These are phyloP conservation scores for Rhizoclosmatium globosum DNA, from an alignment of 192 early-diverging fungal genomes.

Conservation along the genomic window DNA sequence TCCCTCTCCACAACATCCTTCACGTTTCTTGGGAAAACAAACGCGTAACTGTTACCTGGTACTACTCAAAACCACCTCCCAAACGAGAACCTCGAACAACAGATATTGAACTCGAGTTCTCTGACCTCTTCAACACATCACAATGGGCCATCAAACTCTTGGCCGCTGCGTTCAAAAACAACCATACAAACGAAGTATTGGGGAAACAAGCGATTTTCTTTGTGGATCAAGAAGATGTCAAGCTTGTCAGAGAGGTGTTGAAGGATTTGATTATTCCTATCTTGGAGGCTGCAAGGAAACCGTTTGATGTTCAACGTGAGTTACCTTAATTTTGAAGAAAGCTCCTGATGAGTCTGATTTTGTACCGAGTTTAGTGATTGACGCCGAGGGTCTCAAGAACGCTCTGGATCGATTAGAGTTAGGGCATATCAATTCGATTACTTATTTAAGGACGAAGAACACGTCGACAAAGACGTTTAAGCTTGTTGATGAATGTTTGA, in stretches of 20 bases:
- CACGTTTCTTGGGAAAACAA: slow-evolving; percentile 32
- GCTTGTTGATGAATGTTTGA: slow-evolving; percentile 23
- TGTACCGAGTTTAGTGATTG: slow-evolving; percentile 11
- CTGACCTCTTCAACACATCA: slow-evolving; percentile 22
- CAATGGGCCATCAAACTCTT: slow-evolving; percentile 30
- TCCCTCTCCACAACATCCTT: slow-evolving; percentile 21
- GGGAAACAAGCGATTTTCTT: slow-evolving; percentile 33
- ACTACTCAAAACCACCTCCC: slow-evolving; percentile 1
- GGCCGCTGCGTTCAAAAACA: slow-evolving; percentile 10
- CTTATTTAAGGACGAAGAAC: slow-evolving; percentile 26
- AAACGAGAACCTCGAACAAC: slow-evolving; percentile 11
- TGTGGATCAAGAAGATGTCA: slow-evolving; percentile 25
- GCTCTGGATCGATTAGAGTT: slow-evolving; percentile 19
- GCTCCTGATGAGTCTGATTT: neutral
- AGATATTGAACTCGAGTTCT: slow-evolving; percentile 23
- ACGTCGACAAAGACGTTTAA: slow-evolving; percentile 23
- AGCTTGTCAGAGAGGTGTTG: neutral
- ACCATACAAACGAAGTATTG: slow-evolving; percentile 16
- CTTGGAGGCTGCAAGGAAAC: slow-evolving; percentile 24
- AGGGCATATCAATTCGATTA: slow-evolving; percentile 21
- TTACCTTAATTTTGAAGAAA: neutral
- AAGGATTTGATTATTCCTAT: slow-evolving; percentile 23
- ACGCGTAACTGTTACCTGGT: slow-evolving; percentile 18
- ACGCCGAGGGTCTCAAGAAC: neutral
- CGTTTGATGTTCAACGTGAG: slow-evolving; percentile 33